These are phyloP conservation scores for Austroboletus olivaceoglutinosus DNA, from an alignment of 1,284 basidiomycete species.

Conservation along the genomic window DNA sequence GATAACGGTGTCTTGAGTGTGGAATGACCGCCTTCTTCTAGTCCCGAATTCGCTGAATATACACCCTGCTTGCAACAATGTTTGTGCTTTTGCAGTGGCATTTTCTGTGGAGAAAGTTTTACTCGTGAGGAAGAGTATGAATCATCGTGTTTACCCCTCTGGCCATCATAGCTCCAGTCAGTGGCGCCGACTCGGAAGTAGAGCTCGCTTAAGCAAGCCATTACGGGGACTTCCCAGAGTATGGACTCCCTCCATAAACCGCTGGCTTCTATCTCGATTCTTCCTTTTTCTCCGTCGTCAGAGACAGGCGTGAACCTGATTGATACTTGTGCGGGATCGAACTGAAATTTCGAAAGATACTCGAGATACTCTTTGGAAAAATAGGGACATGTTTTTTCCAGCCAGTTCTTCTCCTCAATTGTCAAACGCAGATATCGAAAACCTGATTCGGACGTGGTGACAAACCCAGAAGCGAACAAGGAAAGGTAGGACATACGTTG, in stretches of 20 bases:
- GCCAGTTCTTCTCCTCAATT: conserved; percentile 65
- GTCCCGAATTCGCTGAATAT: conserved; percentile 93
- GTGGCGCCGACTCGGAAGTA: conserved; percentile 71
- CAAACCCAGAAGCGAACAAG: neutral
- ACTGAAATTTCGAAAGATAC: conserved; percentile 71
- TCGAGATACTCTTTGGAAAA: conserved; percentile 74
- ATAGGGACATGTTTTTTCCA: conserved; percentile 73
- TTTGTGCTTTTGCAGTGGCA: conserved; percentile 71
- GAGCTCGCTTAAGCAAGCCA: conserved; percentile 83
- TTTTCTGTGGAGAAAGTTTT: conserved; percentile 37
- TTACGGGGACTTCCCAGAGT: conserved; percentile 94
- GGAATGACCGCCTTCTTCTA: conserved; percentile 78
- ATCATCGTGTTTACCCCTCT: conserved; percentile 54
- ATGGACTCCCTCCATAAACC: conserved; percentile 92
- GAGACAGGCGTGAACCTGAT: conserved; percentile 62
- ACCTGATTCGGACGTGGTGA: conserved; percentile 41
- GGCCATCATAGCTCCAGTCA: conserved; percentile 83
- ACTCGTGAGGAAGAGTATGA: conserved; percentile 1
- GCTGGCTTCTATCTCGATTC: conserved; percentile 68
- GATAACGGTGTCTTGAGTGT: conserved; percentile 80
- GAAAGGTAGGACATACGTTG: conserved; percentile 46
- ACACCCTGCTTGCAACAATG: conserved; percentile 70
- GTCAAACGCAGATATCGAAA: conserved; percentile 67
- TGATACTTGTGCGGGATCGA: conserved; percentile 78
- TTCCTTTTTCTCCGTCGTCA: conserved; percentile 55